phyloP scores from a whole-genome alignment of 2,329 filamentous ascomycete species.

The Hymenoscyphus infarciens region DNA sequence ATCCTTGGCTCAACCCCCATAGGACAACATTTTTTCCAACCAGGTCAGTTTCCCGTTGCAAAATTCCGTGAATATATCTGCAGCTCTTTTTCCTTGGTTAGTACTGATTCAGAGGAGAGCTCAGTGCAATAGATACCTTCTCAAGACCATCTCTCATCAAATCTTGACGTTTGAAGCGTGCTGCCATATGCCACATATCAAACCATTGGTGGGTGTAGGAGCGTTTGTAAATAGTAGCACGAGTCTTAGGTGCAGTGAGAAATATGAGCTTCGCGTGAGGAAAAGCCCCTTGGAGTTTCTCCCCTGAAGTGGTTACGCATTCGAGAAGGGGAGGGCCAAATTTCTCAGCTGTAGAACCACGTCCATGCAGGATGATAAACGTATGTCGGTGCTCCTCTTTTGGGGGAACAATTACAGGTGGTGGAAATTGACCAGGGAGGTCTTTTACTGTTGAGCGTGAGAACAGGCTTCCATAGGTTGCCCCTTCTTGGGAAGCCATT shows the following conservation, averaged over 20 bases:
- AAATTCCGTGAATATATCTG: slow-evolving; percentile 39
- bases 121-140: slow-evolving; percentile 23
- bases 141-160: slow-evolving; percentile 41
- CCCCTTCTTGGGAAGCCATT: neutral
- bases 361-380: slow-evolving; percentile 43
- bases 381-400: slow-evolving; percentile 40
- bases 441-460: slow-evolving; percentile 4
- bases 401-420: slow-evolving; percentile 18
- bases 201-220: slow-evolving; percentile 46
- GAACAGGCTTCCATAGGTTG: neutral
- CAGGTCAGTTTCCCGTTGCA: slow-evolving; percentile 37
- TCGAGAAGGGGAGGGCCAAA: slow-evolving; percentile 42
- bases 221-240: slow-evolving; percentile 40
- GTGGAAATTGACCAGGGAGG: slow-evolving; percentile 14
- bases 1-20: slow-evolving; percentile 53
- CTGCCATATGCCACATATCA: slow-evolving; percentile 40
- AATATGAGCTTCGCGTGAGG: slow-evolving; percentile 48
- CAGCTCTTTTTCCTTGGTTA: slow-evolving; percentile 29
- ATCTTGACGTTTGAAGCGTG: slow-evolving; percentile 22
- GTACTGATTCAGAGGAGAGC: neutral
- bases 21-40: slow-evolving; percentile 44
- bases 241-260: slow-evolving; percentile 43
- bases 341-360: slow-evolving; percentile 41
- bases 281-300: slow-evolving; percentile 37
- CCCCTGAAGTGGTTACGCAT: slow-evolving; percentile 21